A percentile compares a stretch with the other conserved stretches of the same genome.
Conservation (phyloP, 208 protist species). For the Trypanosoma scelopori region DNA sequence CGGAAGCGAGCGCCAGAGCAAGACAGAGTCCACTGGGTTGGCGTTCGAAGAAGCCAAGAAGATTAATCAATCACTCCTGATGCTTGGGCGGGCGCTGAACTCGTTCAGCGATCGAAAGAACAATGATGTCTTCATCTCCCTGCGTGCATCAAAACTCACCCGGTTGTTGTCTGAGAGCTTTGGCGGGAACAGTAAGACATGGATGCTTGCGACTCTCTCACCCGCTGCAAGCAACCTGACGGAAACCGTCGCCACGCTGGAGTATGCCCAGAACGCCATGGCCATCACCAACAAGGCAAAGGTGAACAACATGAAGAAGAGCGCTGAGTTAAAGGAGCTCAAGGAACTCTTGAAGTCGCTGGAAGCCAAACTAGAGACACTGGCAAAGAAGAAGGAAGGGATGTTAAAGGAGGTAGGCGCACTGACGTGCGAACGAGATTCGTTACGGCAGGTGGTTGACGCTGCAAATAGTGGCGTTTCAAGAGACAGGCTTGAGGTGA, state of each 20-base stretch:
- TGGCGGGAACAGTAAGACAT: constrained; percentile 90
- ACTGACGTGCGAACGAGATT: constrained; percentile 49
- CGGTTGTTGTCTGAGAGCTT: constrained; percentile 88
- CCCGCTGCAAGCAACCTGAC: constrained; percentile 78
- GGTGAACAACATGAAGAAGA: constrained; percentile 61
- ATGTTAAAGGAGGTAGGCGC: constrained; percentile 37
- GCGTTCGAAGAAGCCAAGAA: constrained; percentile 89
- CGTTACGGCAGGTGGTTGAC: constrained; percentile 39
- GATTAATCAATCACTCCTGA: constrained; percentile 88
- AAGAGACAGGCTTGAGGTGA: constrained; percentile 30
- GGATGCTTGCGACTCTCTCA: constrained; percentile 85
- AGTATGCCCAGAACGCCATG: constrained; percentile 82
- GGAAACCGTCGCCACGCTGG: constrained; percentile 79
- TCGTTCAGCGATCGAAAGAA: constrained; percentile 76
- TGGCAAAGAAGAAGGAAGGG: constrained; percentile 29
- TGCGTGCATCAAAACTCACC: constrained; percentile 91
- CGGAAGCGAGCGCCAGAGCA: constrained; percentile 69
- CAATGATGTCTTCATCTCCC: constrained; percentile 62
- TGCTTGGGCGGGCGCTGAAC: constrained; percentile 86
- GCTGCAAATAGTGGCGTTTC: constrained; percentile 17
- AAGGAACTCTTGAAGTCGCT: constrained; percentile 46
- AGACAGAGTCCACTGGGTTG: constrained; percentile 74
- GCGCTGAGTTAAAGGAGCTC: constrained; percentile 72
- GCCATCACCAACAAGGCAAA: constrained; percentile 75
- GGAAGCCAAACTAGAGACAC: constrained; percentile 46